A percentile compares a stretch with the other conserved stretches of the same genome.
These are phyloP conservation scores for Galerina marginata DNA, from an alignment of 768 basidiomycete species.

Conservation along the genomic window DNA sequence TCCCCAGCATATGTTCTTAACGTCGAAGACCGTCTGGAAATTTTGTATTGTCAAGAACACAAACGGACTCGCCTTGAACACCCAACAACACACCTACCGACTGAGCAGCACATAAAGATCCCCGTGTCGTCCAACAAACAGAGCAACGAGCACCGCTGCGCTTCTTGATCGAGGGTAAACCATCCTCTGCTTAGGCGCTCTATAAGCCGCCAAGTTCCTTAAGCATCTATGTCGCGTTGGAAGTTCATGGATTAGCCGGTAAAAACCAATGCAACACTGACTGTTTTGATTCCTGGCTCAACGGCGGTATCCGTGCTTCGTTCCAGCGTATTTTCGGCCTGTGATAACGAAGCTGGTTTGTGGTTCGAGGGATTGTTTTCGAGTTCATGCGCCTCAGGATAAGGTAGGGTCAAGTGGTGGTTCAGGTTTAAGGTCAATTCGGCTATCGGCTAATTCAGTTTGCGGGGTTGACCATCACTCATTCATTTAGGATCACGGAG, in stretches of 20 bases:
- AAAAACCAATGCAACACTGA: conserved; percentile 23
- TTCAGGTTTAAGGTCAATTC: background rate
- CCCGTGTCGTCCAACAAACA: conserved; percentile 85
- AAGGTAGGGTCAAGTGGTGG: background rate
- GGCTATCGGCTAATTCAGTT: no score
- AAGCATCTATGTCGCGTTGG: conserved; percentile 51
- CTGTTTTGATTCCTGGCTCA: conserved; percentile 58
- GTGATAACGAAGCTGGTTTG: conserved; percentile 55
- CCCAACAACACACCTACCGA: conserved; percentile 53
- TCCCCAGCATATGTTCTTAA: conserved; percentile 84
- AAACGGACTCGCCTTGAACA: background rate
- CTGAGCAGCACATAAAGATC: conserved; percentile 88
- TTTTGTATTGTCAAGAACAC: background rate
- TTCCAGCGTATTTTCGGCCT: conserved; percentile 45
- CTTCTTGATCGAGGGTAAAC: conserved; percentile 60
- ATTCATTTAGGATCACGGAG: no score
- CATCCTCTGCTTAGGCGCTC: conserved; percentile 43
- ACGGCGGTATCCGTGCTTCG: conserved; percentile 49
- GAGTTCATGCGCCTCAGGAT: conserved; percentile 5
- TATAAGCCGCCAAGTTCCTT: conserved; percentile 56
- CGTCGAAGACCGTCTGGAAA: conserved; percentile 68
- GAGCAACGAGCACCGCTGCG: conserved; percentile 81
- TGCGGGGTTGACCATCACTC: no score
- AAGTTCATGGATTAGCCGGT: background rate
- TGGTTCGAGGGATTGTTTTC: conserved; percentile 25